Conservation (phyloP, 768 basidiomycete genomes). For the Tricholoma sp. region DNA sequence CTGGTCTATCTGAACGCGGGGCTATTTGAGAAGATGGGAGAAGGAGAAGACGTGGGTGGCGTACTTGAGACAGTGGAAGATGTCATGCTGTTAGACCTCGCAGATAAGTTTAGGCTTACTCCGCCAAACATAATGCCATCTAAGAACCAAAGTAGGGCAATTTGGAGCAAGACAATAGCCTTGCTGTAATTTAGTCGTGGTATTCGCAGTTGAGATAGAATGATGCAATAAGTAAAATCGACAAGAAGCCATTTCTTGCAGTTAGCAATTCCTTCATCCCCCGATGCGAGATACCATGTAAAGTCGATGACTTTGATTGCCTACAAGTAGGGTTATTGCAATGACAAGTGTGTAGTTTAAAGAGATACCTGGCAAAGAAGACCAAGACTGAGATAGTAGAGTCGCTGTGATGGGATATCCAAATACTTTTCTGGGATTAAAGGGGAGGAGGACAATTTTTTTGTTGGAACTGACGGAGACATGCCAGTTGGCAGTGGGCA, state of each 20-base stretch:
- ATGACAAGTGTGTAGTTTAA: neutral
- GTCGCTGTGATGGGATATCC: constrained; percentile 73
- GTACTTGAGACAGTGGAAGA: constrained; percentile 25
- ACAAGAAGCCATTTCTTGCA: constrained; percentile 70
- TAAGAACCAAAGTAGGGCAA: constrained; percentile 54
- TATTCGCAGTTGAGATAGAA: constrained; percentile 63
- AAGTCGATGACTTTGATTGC: constrained; percentile 75
- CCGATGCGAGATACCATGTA: constrained; percentile 46
- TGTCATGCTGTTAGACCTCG: neutral
- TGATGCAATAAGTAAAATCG: constrained; percentile 55
- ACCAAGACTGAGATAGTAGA: constrained; percentile 73
- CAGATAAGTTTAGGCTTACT: constrained; percentile 46
- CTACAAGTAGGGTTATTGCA: constrained; percentile 31
- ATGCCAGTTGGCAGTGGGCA: constrained; percentile 2
- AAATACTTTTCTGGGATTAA: constrained; percentile 71
- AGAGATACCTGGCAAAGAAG: constrained; percentile 63
- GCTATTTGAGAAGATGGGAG: neutral
- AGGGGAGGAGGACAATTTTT: constrained; percentile 6
- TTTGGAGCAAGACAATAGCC: constrained; percentile 58
- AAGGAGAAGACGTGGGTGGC: constrained; percentile 3
- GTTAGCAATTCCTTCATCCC: constrained; percentile 36
- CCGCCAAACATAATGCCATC: constrained; percentile 72
- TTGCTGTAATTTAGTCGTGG: constrained; percentile 67
- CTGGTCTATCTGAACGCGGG: constrained; percentile 23
- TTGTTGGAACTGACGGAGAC: constrained; percentile 17